These are phyloP conservation scores for Carpinus viminea DNA, from an alignment of 306 rosid species.

Conservation along the genomic window DNA sequence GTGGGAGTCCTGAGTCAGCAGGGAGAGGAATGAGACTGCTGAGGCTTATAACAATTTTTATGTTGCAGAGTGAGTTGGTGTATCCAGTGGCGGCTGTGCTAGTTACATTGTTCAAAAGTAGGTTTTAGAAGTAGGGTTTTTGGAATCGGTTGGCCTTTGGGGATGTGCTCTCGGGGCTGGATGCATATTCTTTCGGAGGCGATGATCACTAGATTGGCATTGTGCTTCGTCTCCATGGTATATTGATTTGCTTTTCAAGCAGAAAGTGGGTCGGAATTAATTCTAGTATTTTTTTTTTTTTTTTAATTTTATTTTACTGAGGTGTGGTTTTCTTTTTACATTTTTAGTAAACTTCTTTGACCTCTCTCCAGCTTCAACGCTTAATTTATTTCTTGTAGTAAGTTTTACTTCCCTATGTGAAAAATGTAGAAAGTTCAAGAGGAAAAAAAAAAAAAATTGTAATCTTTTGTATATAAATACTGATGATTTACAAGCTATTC, in stretches of 20 bases:
- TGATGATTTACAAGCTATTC: constrained; percentile 57
- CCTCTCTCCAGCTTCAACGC: constrained; percentile 41
- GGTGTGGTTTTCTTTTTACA: constrained; percentile 39
- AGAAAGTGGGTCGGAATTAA: constrained; percentile 46
- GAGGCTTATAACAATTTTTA: constrained; percentile 29
- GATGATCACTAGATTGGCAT: constrained; percentile 35
- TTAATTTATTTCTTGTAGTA: constrained; percentile 45
- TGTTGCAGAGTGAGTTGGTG: constrained; percentile 42
- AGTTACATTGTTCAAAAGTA: constrained; percentile 45
- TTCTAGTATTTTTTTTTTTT: constrained; percentile 21
- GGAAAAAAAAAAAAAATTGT: constrained; percentile 35
- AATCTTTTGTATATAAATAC: constrained; percentile 77
- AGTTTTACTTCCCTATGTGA: constrained; percentile 50
- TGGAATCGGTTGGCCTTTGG: constrained; percentile 49
- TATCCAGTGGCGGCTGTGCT: constrained; percentile 45
- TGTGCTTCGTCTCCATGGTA: constrained; percentile 59
- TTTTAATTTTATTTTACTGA: constrained; percentile 14
- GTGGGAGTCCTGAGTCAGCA: constrained; percentile 31
- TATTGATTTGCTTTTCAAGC: constrained; percentile 56
- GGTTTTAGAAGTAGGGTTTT: constrained; percentile 60
- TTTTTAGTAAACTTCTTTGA: constrained; percentile 37
- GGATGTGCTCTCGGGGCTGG: constrained; percentile 41
- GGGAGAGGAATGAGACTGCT: constrained; percentile 37
- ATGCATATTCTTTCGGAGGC: constrained; percentile 90
- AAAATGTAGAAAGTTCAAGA: constrained; percentile 46